Conservation (phyloP, 2,329 filamentous ascomycete genomes). For the Trichophyton rubrum region DNA sequence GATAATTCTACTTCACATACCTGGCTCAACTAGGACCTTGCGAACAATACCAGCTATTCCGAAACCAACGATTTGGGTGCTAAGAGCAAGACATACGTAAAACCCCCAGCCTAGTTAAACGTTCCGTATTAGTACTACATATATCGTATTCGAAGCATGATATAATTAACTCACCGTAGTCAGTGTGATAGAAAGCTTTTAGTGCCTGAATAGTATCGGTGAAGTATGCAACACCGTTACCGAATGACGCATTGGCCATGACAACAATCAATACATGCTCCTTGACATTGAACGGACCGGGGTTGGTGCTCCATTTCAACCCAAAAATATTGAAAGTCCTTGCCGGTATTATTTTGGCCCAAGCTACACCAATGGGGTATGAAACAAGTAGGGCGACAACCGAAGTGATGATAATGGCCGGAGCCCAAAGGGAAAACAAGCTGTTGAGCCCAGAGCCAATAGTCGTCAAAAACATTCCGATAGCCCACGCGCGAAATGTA, state of each 20-base stretch:
- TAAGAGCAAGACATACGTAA: conserved; percentile 54
- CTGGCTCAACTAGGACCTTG: conserved; percentile 41
- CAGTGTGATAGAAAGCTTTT: conserved; percentile 57
- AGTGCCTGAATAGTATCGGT: conserved; percentile 64
- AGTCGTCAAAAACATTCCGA: conserved; percentile 49
- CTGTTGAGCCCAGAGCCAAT: conserved; percentile 51
- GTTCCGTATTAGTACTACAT: not conserved
- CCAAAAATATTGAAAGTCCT: conserved; percentile 28
- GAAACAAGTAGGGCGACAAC: conserved; percentile 52
- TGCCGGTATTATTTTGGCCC: conserved; percentile 29
- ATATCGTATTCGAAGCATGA: not conserved
- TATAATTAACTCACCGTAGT: conserved; percentile 39
- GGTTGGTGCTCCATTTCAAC: conserved; percentile 29
- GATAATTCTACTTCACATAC: conserved; percentile 1
- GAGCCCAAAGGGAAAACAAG: conserved; percentile 46
- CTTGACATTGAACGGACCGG: conserved; percentile 36
- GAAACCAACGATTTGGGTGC: conserved; percentile 57
- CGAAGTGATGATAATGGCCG: conserved; percentile 47
- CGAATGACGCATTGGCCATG: conserved; percentile 55
- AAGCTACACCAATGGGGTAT: conserved; percentile 39
- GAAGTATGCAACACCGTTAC: conserved; percentile 50
- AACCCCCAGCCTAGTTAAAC: conserved; percentile 37
- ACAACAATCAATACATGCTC: conserved; percentile 36
- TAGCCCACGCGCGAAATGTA: conserved; percentile 52
- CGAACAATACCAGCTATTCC: conserved; percentile 57